Evolutionary conservation across 345 rosid species (phyloP).

Genomic region (Sisymbrium altissimum): DNA sequence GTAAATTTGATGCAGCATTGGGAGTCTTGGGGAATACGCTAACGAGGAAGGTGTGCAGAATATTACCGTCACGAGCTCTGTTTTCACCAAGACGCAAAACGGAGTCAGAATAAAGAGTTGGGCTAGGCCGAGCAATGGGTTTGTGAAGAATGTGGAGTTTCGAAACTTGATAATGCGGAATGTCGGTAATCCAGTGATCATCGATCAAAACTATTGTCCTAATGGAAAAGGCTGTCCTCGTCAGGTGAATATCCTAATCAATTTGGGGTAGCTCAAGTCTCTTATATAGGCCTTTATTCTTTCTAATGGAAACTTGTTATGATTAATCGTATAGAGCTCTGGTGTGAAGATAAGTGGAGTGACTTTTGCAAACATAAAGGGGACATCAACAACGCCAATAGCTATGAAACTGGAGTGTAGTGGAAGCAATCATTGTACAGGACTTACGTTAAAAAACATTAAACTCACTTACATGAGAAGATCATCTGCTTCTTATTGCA

Average conservation of each 20-base stretch:
- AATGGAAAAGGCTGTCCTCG: conserved; percentile 38
- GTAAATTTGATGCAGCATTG: conserved; percentile 39
- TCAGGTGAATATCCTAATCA: conserved; percentile 37
- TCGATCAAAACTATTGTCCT: conserved; percentile 67
- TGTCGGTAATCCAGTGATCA: conserved; percentile 47
- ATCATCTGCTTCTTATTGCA: conserved; percentile 47
- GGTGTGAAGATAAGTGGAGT: conserved; percentile 67
- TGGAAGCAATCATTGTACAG: conserved; percentile 45
- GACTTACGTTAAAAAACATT: conserved; percentile 47
- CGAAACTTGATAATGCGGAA: conserved; percentile 35
- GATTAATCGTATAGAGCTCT: conserved; percentile 41
- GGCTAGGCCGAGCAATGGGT: conserved; percentile 51
- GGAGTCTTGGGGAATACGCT: conserved; percentile 42
- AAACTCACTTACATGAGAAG: conserved; percentile 41
- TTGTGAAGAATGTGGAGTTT: conserved; percentile 39
- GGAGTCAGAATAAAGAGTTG: conserved; percentile 59
- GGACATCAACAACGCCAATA: conserved; percentile 53
- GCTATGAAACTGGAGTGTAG: conserved; percentile 65
- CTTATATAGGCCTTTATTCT: not conserved
- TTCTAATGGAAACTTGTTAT: not conserved
- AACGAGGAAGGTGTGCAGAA: conserved; percentile 48
- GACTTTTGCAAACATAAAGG: conserved; percentile 55
- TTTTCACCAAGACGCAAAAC: conserved; percentile 42
- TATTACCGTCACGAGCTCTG: conserved; percentile 35
- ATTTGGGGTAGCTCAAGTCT: not conserved